Percentiles rank a stretch among this genome's conserved stretches.
phyloP scores from a whole-genome alignment of 2,329 filamentous ascomycete species.

The Colletotrichum cereale region DNA sequence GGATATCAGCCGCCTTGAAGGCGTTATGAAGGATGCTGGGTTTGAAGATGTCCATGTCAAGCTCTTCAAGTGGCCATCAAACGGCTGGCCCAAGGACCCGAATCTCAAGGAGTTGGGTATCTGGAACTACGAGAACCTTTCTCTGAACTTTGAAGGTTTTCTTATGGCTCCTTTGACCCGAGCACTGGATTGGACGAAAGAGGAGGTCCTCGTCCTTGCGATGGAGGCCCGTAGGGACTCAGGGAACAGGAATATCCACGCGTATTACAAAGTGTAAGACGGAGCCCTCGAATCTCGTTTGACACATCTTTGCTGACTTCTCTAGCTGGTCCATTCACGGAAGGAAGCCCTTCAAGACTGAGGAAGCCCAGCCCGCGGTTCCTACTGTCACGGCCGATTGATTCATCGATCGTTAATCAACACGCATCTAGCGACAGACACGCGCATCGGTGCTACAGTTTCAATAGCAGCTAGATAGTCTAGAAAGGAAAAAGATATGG shows the following conservation, averaged over 20 bases:
- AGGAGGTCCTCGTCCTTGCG: conserved; percentile 51
- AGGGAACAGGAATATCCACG: conserved; percentile 50
- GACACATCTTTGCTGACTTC: background rate
- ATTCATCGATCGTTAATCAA: background rate
- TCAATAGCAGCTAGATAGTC: accelerated
- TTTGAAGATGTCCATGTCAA: conserved; percentile 49
- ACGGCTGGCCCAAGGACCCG: conserved; percentile 48
- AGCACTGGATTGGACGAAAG: conserved; percentile 49
- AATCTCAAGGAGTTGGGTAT: conserved; percentile 47
- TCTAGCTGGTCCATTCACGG: conserved; percentile 40
- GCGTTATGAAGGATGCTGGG: conserved; percentile 41
- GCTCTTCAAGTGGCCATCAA: conserved; percentile 48
- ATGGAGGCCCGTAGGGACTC: conserved; percentile 49
- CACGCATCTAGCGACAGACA: background rate
- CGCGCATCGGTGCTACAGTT: accelerated
- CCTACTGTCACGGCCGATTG: background rate
- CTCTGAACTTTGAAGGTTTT: conserved; percentile 46
- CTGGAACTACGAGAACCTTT: conserved; percentile 41
- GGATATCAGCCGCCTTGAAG: background rate
- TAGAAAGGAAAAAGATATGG: background rate
- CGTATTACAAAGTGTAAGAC: conserved; percentile 54
- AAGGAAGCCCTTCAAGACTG: conserved; percentile 34
- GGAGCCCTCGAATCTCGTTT: background rate
- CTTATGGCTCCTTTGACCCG: conserved; percentile 54
- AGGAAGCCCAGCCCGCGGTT: background rate